phyloP scores from a whole-genome alignment of 192 early-diverging fungal species.

The Gamsiella multidivaricata region DNA sequence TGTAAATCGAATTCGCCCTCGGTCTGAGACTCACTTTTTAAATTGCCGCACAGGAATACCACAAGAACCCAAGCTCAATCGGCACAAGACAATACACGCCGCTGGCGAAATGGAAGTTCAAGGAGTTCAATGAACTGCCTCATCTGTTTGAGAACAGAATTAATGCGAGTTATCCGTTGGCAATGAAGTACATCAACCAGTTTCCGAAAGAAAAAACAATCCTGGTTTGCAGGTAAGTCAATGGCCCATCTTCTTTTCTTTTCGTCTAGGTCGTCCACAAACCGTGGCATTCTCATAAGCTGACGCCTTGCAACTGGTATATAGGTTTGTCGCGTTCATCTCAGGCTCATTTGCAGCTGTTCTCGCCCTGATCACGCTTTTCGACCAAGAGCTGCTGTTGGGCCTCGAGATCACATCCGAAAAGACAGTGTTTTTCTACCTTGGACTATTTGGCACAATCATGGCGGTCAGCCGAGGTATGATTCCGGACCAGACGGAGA shows the following conservation, averaged over 20 bases:
- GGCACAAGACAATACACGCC: conserved; percentile 86
- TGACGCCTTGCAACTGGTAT: too few relatives aligned
- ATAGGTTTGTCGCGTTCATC: conserved; percentile 90
- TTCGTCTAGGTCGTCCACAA: not conserved
- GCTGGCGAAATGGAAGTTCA: conserved; percentile 91
- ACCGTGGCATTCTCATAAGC: not conserved
- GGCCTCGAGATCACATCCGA: conserved; percentile 93
- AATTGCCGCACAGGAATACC: conserved; percentile 71
- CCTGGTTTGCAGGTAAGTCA: conserved; percentile 73
- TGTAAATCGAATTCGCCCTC: not conserved
- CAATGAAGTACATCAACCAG: conserved; percentile 87
- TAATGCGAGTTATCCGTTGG: conserved; percentile 75
- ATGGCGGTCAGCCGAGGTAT: conserved; percentile 83
- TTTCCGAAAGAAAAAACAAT: conserved; percentile 88
- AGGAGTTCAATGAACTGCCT: conserved; percentile 98
- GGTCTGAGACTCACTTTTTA: too few relatives aligned
- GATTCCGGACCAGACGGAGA: conserved; percentile 83
- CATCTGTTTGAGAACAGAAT: conserved; percentile 87
- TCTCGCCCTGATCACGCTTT: conserved; percentile 80
- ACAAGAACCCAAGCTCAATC: conserved; percentile 85
- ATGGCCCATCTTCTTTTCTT: too few relatives aligned
- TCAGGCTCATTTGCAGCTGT: conserved; percentile 90
- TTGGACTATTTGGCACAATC: conserved; percentile 87
- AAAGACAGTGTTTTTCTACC: conserved; percentile 93
- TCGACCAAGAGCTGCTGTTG: conserved; percentile 88